These are phyloP conservation scores for Vitis rupestris DNA, from an alignment of 164 flowering plant species.

Conservation along the genomic window DNA sequence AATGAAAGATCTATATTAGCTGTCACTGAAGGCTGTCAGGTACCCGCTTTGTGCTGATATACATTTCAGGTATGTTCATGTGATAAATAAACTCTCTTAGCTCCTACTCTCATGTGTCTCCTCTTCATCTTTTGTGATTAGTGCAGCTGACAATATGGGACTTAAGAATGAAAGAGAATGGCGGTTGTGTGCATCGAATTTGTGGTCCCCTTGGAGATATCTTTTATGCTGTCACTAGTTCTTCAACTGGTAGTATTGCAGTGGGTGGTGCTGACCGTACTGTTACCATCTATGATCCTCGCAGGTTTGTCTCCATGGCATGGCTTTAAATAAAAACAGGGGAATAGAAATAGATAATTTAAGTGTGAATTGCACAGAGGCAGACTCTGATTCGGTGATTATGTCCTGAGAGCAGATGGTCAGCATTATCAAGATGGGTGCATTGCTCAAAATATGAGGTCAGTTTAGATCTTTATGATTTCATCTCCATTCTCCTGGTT, in stretches of 20 bases:
- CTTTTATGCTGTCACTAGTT: conserved; percentile 63
- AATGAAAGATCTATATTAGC: conserved; percentile 54
- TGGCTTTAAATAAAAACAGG: background rate
- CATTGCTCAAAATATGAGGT: conserved; percentile 93
- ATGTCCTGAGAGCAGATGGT: conserved; percentile 54
- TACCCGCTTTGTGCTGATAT: conserved; percentile 12
- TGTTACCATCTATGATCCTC: conserved; percentile 82
- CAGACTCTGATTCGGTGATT: conserved; percentile 10
- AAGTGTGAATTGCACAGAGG: background rate
- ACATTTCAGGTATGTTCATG: conserved; percentile 2
- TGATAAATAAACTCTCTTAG: background rate
- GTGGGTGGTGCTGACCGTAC: conserved; percentile 88
- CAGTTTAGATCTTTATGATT: conserved; percentile 7
- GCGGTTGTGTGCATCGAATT: conserved; percentile 73
- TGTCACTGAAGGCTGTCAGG: conserved; percentile 85
- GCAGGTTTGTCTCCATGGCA: conserved; percentile 47
- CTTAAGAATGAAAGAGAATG: conserved; percentile 73
- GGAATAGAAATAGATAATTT: background rate
- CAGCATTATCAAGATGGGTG: conserved; percentile 74
- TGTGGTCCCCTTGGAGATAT: conserved; percentile 69
- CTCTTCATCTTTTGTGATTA: conserved; percentile 8
- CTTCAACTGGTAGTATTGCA: conserved; percentile 67
- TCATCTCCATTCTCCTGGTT: background rate
- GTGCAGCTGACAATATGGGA: conserved; percentile 80
- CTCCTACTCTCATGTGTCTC: background rate